These are phyloP conservation scores for Xenoacremonium recifei DNA, from an alignment of 2,329 filamentous ascomycete species.

Conservation along the genomic window DNA sequence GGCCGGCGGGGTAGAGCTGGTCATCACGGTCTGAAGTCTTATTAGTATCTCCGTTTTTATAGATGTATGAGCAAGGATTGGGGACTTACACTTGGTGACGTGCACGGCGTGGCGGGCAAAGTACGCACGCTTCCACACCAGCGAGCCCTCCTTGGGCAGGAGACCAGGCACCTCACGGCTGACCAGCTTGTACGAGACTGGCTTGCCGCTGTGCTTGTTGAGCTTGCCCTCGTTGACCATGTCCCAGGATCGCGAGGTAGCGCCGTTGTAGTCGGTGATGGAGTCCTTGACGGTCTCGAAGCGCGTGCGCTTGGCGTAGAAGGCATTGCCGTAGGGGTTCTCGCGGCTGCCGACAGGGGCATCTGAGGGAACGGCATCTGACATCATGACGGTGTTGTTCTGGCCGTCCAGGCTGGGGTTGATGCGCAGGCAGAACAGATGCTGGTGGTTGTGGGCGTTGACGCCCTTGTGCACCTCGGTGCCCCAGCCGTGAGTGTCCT, in stretches of 20 bases:
- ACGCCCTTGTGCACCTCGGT: slow-evolving; percentile 88
- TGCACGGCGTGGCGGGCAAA: slow-evolving; percentile 86
- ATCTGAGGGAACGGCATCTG: slow-evolving; percentile 69
- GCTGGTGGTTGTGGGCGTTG: slow-evolving; percentile 95
- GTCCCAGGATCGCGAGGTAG: slow-evolving; percentile 82
- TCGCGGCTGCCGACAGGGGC: slow-evolving; percentile 76
- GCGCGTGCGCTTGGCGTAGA: slow-evolving; percentile 81
- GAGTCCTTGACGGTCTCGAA: slow-evolving; percentile 67
- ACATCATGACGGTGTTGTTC: slow-evolving; percentile 81
- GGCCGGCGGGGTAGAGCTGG: slow-evolving; percentile 80
- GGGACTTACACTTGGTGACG: slow-evolving; percentile 76
- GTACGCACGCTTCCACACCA: slow-evolving; percentile 87
- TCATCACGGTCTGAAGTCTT: slow-evolving; percentile 64
- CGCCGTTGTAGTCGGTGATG: slow-evolving; percentile 77
- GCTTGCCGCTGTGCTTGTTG: slow-evolving; percentile 85
- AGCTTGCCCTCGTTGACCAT: slow-evolving; percentile 81
- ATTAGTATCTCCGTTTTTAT: not conserved
- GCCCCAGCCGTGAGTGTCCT: slow-evolving; percentile 84
- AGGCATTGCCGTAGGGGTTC: slow-evolving; percentile 89
- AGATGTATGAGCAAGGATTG: too few species aligned
- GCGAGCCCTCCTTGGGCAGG: slow-evolving; percentile 73
- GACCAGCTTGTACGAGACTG: slow-evolving; percentile 84
- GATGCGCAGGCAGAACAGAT: slow-evolving; percentile 87
- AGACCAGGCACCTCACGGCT: slow-evolving; percentile 78
- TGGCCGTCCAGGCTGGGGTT: slow-evolving; percentile 86